Base-by-base conservation (phyloP, 2,329 filamentous ascomycete species). In the Stachybotrys elegans region DNA sequence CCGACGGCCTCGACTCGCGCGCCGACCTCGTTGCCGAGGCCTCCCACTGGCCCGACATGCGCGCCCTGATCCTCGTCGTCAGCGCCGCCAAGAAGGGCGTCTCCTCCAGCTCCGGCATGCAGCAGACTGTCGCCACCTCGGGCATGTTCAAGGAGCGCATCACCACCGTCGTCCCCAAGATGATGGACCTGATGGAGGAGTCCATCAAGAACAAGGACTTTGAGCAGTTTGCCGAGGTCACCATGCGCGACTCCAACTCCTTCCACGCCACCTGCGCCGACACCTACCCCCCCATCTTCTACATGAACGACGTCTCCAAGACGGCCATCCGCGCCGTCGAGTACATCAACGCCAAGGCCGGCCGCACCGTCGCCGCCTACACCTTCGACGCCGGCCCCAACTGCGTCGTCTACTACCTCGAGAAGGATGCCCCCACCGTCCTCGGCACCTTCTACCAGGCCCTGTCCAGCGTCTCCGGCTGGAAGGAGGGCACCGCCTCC, bases 381-480 rank as follows among this genome's bases (percentile, higher is more conserved):
- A 98, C 93, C 0, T 98, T 97, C 59, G 93, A 98, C 61, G 93
- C 93, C 0, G 93, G 93, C 42, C 93, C 93, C 43, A 98, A 98
- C 68, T 90, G 90, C 32, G 94, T 98, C 41, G 82, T 98, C 41
- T 98, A 98, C 74, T 97, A 95, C 61, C 78, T 91, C 32, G 86
- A 91, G 61, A 76, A 91, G 72, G 79, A 95, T 54, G 77, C 83
- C 50, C 75, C 77, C 34, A 67, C 76, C 4, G 84, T 97, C 4
- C 80, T 90, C 0, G 91, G 90, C 8, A 79, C 83, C 1, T 86
- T 98, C 67, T 86, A 88, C 70, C 70, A 71, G 31, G 72, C 86
- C 16, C 62, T 92, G 20, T 72, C 67, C 2, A 65, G 72, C 22
- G 75, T 84, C n/a, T 75, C 79, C 8, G 88, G 88, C 31, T 97